Evolutionary conservation across 306 rosid genomes (phyloP).

Genomic region (Citrullus colocynthis): DNA sequence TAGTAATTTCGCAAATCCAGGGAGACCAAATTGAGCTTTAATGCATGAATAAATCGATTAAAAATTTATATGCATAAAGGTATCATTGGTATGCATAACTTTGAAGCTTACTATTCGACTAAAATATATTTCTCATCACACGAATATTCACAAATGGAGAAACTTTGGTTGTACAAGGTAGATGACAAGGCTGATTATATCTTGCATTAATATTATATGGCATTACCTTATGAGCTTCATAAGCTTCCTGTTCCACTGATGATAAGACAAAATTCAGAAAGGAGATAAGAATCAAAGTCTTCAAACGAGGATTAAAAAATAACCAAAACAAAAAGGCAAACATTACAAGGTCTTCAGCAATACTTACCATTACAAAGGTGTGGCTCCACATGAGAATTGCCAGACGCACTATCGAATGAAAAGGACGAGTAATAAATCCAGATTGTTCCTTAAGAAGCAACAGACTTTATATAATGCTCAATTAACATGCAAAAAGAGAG

Average conservation of each 20-base stretch:
- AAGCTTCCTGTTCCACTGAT: conserved; percentile 58
- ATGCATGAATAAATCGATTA: not conserved
- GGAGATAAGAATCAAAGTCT: not conserved
- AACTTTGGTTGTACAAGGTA: not conserved
- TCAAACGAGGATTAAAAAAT: not conserved
- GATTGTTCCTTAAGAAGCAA: not conserved
- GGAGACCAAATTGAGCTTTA: not conserved
- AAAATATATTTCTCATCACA: not conserved
- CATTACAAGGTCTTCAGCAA: conserved; percentile 17
- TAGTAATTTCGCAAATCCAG: not conserved
- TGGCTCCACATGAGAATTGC: conserved; percentile 30
- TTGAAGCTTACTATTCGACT: not conserved
- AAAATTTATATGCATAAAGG: not conserved
- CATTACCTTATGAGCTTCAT: conserved; percentile 72
- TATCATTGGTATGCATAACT: not conserved
- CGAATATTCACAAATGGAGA: not conserved
- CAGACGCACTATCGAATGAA: conserved; percentile 54
- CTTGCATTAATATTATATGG: conserved; percentile 3
- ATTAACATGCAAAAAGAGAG: not conserved
- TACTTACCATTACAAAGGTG: conserved; percentile 72
- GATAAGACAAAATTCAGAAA: conserved; percentile 12
- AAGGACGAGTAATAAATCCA: conserved; percentile 1
- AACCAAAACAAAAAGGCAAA: conserved; percentile 12
- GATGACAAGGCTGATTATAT: not conserved
- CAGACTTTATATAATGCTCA: not conserved